Percentiles rank a stretch among this genome's conserved stretches.
These are phyloP conservation scores for Termitomyces sp. DNA, from an alignment of 768 basidiomycete genomes.

Conservation along the genomic window DNA sequence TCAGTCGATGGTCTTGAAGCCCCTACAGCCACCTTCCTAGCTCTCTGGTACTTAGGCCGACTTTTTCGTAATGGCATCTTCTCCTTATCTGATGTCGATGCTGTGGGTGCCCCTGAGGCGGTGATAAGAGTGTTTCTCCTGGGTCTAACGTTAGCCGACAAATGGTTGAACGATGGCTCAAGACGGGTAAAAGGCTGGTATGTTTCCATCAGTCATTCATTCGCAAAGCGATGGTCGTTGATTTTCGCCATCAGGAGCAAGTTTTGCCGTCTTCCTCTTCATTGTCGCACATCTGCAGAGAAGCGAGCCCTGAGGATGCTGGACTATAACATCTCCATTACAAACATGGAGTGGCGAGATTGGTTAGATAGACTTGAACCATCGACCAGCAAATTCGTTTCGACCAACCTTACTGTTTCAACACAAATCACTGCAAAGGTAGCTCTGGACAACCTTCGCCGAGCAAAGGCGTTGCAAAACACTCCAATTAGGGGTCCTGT, in stretches of 20 bases:
- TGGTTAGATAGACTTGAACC: slow-evolving; percentile 9
- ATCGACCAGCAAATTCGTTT: slow-evolving; percentile 3
- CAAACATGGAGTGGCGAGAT: slow-evolving; percentile 9
- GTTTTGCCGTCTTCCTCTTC: slow-evolving; percentile 11
- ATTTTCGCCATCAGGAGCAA: slow-evolving; percentile 1
- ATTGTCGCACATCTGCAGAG: slow-evolving; percentile 2
- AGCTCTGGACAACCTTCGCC: slow-evolving; percentile 3
- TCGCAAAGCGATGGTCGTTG: not conserved
- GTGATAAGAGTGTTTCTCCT: slow-evolving; percentile 47
- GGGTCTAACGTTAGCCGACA: slow-evolving; percentile 52
- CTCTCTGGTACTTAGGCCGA: slow-evolving; percentile 53
- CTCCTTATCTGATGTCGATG: slow-evolving; percentile 27
- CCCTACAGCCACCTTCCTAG: slow-evolving; percentile 38
- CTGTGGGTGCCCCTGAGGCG: slow-evolving; percentile 34
- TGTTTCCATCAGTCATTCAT: slow-evolving; percentile 11
- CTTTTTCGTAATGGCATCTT: slow-evolving; percentile 43
- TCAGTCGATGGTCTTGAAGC: not conserved
- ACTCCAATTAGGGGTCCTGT: not conserved
- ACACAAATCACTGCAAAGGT: not conserved
- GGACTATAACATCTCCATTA: slow-evolving; percentile 13
- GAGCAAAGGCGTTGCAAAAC: not conserved
- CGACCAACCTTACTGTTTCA: not conserved
- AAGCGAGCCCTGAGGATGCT: slow-evolving; percentile 11
- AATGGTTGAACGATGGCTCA: slow-evolving; percentile 57
- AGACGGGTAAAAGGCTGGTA: slow-evolving; percentile 51